These are phyloP conservation scores for Mycena indigotica DNA, from an alignment of 768 basidiomycete species.

Conservation along the genomic window DNA sequence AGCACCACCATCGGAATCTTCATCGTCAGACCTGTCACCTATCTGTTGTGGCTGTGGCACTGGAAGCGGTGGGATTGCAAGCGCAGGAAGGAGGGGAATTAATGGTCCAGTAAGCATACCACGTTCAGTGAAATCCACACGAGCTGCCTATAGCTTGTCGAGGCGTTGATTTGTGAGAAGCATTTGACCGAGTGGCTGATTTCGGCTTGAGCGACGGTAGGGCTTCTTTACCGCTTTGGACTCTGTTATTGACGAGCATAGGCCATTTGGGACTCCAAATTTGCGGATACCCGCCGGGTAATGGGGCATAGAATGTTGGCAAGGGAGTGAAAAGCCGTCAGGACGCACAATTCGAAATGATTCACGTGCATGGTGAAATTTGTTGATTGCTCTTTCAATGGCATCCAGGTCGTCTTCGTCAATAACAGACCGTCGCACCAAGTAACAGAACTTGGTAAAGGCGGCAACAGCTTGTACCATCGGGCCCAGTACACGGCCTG, in stretches of 20 bases:
- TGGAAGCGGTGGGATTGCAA: not conserved
- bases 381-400: slow-evolving; percentile 20
- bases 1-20: slow-evolving; percentile 4
- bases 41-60: not conserved
- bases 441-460: slow-evolving; percentile 37
- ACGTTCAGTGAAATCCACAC: slow-evolving; percentile 16
- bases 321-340: slow-evolving; percentile 28
- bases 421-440: slow-evolving; percentile 22
- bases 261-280: slow-evolving; percentile 37
- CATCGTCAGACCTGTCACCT: slow-evolving; percentile 1
- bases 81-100: not conserved
- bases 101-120: slow-evolving; percentile 27
- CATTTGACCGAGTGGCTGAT: slow-evolving; percentile 33
- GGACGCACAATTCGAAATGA: slow-evolving; percentile 25
- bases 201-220: slow-evolving; percentile 29
- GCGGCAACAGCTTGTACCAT: slow-evolving; percentile 28
- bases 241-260: slow-evolving; percentile 39
- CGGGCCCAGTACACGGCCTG: slow-evolving; percentile 28
- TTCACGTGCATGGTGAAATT: slow-evolving; percentile 26
- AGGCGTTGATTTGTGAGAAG: slow-evolving; percentile 30
- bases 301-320: slow-evolving; percentile 36
- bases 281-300: slow-evolving; percentile 26
- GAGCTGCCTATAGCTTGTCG: slow-evolving; percentile 28
- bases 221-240: slow-evolving; percentile 34
- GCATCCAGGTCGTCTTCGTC: slow-evolving; percentile 19